Conservation (phyloP, 306 rosid species). For the Malus asiatica region DNA sequence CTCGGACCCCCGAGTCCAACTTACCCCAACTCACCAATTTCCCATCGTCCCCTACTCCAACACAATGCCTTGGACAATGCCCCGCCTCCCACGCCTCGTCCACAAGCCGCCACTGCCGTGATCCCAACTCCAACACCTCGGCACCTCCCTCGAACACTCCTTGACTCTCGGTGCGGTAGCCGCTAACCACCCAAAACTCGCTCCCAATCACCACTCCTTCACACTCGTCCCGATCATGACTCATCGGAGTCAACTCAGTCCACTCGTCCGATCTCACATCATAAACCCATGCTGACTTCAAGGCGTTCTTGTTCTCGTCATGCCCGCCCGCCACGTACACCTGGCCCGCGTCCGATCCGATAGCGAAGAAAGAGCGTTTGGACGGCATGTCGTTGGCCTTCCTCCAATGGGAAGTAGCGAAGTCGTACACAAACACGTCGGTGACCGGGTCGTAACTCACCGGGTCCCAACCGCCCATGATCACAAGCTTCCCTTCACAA, state of each 20-base stretch:
- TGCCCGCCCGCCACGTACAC: conserved; percentile 57
- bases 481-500: conserved; percentile 41
- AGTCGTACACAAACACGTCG: conserved; percentile 47
- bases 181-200: conserved; percentile 50
- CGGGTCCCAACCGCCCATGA: conserved; percentile 60
- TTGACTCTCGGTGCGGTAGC: conserved; percentile 43
- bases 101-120: conserved; percentile 37
- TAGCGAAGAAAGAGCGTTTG: conserved; percentile 42
- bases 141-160: conserved; percentile 37
- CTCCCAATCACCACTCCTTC: conserved; percentile 35
- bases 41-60: conserved; percentile 30
- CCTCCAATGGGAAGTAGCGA: conserved; percentile 28
- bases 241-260: conserved; percentile 34
- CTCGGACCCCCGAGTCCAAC: background rate
- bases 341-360: conserved; percentile 25
- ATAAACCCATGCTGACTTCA: conserved; percentile 38
- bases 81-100: conserved; percentile 35
- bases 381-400: conserved; percentile 36
- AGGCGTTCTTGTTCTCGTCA: conserved; percentile 46
- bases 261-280: conserved; percentile 30
- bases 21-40: conserved; percentile 27
- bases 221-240: conserved; percentile 51
- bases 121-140: conserved; percentile 22
- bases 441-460: conserved; percentile 32
- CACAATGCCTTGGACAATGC: conserved; percentile 32